Evolutionary conservation across 1,284 basidiomycete species (phyloP).

Genomic region (Puccinia triticina): DNA sequence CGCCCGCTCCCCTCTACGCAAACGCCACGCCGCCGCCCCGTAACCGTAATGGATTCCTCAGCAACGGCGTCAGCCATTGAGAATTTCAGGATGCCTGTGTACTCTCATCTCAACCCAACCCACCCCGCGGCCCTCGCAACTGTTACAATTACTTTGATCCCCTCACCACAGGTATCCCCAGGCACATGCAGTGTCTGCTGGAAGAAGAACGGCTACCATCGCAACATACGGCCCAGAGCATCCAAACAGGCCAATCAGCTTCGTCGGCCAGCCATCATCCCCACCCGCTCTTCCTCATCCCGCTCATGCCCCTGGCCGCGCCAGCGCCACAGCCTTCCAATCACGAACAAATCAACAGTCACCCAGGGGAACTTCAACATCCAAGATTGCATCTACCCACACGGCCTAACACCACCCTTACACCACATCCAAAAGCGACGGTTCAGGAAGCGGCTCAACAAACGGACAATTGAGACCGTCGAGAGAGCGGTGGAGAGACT

Average conservation of each 20-base stretch:
- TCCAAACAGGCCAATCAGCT: slow-evolving; percentile 18
- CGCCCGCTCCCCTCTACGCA: no score
- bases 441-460: slow-evolving; percentile 86
- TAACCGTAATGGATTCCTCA: no score
- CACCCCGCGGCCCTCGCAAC: no score
- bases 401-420: slow-evolving; percentile 92
- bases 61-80: no score
- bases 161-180: no score
- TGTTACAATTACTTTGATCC: no score
- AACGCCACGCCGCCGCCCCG: no score
- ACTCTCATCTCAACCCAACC: no score
- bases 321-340: slow-evolving; percentile 60
- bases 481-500: slow-evolving; percentile 94
- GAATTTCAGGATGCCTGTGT: no score
- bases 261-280: no score
- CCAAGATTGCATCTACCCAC: slow-evolving; percentile 96
- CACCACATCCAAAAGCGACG: slow-evolving; percentile 87
- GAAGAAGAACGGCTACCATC: slow-evolving; percentile 49
- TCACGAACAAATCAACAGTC: slow-evolving; percentile 66
- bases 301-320: slow-evolving; percentile 12
- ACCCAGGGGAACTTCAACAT: slow-evolving; percentile 74
- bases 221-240: slow-evolving; percentile 18
- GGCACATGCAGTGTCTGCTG: slow-evolving; percentile 44
- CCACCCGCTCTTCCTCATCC: slow-evolving; percentile 32
- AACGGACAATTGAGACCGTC: slow-evolving; percentile 91